These are phyloP conservation scores for Blastobotrys raffinosifermentans DNA, from an alignment of 1,139 yeast species.

Conservation along the genomic window DNA sequence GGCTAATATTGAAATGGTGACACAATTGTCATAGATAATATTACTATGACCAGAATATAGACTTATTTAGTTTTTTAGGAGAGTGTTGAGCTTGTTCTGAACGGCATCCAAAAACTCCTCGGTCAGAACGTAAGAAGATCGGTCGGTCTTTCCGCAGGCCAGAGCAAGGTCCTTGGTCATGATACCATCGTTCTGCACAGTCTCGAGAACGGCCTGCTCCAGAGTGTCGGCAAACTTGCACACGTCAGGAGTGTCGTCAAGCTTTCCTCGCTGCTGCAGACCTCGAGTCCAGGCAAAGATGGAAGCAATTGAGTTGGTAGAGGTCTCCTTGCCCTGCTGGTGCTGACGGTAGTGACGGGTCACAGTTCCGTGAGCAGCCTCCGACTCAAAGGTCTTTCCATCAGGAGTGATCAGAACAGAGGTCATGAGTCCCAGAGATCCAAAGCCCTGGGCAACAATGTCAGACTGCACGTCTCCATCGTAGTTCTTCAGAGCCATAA, in stretches of 20 bases:
- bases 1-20: neutral
- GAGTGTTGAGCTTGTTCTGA: constrained; percentile 27
- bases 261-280: constrained; percentile 79
- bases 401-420: constrained; percentile 91
- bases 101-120: constrained; percentile 89
- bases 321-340: constrained; percentile 93
- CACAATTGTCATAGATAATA: neutral
- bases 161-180: constrained; percentile 96
- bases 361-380: constrained; percentile 97
- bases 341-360: constrained; percentile 94
- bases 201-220: constrained; percentile 78
- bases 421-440: constrained; percentile 94
- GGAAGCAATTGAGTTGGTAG: constrained; percentile 98
- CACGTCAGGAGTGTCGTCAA: constrained; percentile 82
- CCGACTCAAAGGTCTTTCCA: constrained; percentile 92
- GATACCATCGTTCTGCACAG: constrained; percentile 76
- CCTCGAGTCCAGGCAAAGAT: constrained; percentile 97
- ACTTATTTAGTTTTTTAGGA: neutral
- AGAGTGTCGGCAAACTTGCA: constrained; percentile 68
- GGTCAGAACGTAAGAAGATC: constrained; percentile 70
- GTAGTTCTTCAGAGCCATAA: constrained; percentile 92
- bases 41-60: neutral
- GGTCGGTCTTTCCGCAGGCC: constrained; percentile 74
- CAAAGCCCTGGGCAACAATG: constrained; percentile 96
- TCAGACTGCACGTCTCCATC: constrained; percentile 98